Evolutionary conservation across 768 basidiomycete genomes (phyloP).

Genomic region (Leccinum imitatum): DNA sequence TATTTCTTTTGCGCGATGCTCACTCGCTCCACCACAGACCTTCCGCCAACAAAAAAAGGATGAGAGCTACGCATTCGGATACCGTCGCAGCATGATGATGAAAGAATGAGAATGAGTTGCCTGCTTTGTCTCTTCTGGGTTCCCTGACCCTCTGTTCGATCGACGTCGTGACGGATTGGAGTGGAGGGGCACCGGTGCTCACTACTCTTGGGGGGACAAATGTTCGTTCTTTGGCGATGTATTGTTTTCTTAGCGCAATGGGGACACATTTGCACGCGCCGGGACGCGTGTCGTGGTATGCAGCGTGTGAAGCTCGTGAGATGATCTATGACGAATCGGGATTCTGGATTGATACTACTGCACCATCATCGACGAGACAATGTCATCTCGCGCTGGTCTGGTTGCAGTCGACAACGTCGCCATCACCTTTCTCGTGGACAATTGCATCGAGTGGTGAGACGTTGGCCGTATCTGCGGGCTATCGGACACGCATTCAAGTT

Average conservation of each 20-base stretch:
- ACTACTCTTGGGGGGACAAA: not conserved
- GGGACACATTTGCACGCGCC: conserved; percentile 1
- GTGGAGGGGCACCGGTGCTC: not conserved
- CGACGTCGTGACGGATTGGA: not conserved
- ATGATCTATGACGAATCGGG: not conserved
- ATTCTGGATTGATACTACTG: not conserved
- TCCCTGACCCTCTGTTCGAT: not conserved
- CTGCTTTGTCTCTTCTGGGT: not conserved
- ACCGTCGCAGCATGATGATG: conserved; percentile 49
- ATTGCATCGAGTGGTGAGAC: conserved; percentile 77
- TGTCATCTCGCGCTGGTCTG: conserved; percentile 20
- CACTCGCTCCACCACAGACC: conserved; percentile 41
- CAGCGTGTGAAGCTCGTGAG: not conserved
- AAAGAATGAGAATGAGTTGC: conserved; percentile 16
- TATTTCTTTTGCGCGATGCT: not conserved
- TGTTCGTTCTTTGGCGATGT: conserved; percentile 11
- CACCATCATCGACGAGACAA: not conserved
- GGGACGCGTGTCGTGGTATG: conserved; percentile 4
- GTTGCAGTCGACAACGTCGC: conserved; percentile 37
- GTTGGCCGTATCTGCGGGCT: not conserved
- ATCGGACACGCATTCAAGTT: not conserved
- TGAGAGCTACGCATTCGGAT: conserved; percentile 60
- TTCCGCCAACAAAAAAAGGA: conserved; percentile 76
- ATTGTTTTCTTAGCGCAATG: not conserved
- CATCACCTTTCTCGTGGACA: conserved; percentile 74